Percentiles rank a stretch among this genome's conserved stretches.
These are phyloP conservation scores for Gyrodon lividus DNA, from an alignment of 768 basidiomycete genomes.

Conservation along the genomic window DNA sequence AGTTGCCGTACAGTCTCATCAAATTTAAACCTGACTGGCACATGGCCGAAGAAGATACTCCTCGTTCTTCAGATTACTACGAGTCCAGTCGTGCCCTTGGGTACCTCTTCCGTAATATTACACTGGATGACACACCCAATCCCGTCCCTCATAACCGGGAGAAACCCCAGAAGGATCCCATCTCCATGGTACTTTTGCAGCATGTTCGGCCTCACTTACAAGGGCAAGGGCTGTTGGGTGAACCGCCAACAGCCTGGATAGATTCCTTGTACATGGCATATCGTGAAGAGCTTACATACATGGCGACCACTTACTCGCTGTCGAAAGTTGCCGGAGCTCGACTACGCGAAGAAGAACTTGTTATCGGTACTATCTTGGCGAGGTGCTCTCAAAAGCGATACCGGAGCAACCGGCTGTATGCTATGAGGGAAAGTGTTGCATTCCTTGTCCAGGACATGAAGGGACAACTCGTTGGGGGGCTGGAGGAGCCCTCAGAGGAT, in stretches of 20 bases:
- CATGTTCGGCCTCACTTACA: slow-evolving; percentile 23
- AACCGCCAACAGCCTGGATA: slow-evolving; percentile 8
- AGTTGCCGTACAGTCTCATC: slow-evolving; percentile 56
- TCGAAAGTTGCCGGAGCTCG: slow-evolving; percentile 53
- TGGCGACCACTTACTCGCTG: slow-evolving; percentile 65
- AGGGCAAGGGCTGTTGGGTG: background rate
- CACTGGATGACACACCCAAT: slow-evolving; percentile 37
- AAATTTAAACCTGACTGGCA: slow-evolving; percentile 81
- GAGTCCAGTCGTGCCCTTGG: slow-evolving; percentile 70
- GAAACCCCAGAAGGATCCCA: slow-evolving; percentile 33
- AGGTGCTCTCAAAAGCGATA: slow-evolving; percentile 63
- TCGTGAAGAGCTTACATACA: slow-evolving; percentile 65
- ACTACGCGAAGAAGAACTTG: slow-evolving; percentile 71
- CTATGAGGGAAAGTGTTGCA: slow-evolving; percentile 59
- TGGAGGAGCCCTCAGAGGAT: slow-evolving; percentile 22
- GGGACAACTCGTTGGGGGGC: slow-evolving; percentile 32
- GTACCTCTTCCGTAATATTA: slow-evolving; percentile 63
- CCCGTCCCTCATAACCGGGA: slow-evolving; percentile 8
- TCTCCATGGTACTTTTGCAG: slow-evolving; percentile 18
- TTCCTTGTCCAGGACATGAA: slow-evolving; percentile 53
- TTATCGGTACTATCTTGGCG: slow-evolving; percentile 71
- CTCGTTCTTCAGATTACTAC: slow-evolving; percentile 66
- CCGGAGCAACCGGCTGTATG: slow-evolving; percentile 55
- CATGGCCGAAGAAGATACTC: slow-evolving; percentile 52
- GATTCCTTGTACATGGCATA: slow-evolving; percentile 38